These are phyloP conservation scores for Yamadazyma oceani DNA, from an alignment of 1,139 yeast species.

Conservation along the genomic window DNA sequence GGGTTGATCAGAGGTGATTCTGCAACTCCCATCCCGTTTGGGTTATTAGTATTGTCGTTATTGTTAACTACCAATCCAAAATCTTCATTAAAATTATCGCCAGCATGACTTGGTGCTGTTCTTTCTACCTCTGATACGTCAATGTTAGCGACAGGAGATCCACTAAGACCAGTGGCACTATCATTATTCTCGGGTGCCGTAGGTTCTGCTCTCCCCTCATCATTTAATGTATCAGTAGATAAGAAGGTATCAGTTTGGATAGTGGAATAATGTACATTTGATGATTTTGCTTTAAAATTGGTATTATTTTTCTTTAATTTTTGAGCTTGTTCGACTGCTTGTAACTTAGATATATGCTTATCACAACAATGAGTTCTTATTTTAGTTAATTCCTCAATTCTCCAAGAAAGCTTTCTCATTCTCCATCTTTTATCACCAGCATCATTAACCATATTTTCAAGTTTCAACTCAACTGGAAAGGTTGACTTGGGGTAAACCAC, in stretches of 20 bases:
- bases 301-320: constrained; percentile 18
- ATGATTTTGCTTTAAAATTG: constrained; percentile 11
- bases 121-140: constrained; percentile 18
- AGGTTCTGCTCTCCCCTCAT: constrained; percentile 5
- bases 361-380: constrained; percentile 59
- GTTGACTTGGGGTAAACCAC: constrained; percentile 86
- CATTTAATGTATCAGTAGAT: constrained; percentile 10
- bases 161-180: constrained; percentile 13
- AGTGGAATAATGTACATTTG: constrained; percentile 40
- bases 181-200: constrained; percentile 8
- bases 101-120: constrained; percentile 27
- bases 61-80: constrained; percentile 15
- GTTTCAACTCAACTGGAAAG: constrained; percentile 75
- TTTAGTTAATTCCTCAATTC: constrained; percentile 79
- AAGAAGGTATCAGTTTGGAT: constrained; percentile 32
- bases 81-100: constrained; percentile 32
- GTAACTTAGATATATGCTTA: constrained; percentile 51
- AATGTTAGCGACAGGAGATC: constrained; percentile 13
- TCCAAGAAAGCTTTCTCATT: constrained; percentile 86
- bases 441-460: constrained; percentile 69
- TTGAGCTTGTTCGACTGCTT: constrained; percentile 46
- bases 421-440: constrained; percentile 75
- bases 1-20: constrained; percentile 1
- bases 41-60: constrained; percentile 1
- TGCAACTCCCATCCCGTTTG: constrained; percentile 3